phyloP scores from a whole-genome alignment of 2,329 filamentous ascomycete genomes.

The Trichoderma semiorbis region DNA sequence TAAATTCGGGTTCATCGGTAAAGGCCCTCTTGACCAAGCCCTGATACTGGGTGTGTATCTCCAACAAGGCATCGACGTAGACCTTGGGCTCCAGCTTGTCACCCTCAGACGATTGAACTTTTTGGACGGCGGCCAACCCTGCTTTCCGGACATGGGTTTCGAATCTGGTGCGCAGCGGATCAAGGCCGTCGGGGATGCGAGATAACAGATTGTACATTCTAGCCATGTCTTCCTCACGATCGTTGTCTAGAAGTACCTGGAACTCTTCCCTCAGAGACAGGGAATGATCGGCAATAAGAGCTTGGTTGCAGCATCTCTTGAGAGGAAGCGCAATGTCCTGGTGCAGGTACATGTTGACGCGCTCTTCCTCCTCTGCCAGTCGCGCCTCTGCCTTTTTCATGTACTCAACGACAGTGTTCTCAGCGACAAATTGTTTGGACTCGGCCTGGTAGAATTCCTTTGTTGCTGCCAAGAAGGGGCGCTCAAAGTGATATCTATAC shows the following conservation, averaged over 20 bases:
- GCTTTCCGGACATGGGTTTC: conserved; percentile 91
- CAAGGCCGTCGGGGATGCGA: conserved; percentile 84
- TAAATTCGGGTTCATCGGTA: conserved; percentile 93
- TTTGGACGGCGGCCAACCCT: conserved; percentile 82
- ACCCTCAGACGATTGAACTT: conserved; percentile 78
- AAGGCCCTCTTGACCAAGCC: conserved; percentile 89
- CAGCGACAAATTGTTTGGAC: conserved; percentile 88
- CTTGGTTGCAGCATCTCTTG: conserved; percentile 83
- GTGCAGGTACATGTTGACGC: conserved; percentile 87
- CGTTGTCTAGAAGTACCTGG: conserved; percentile 86
- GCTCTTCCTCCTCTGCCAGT: conserved; percentile 88
- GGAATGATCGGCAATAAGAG: conserved; percentile 86
- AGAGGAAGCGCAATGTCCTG: conserved; percentile 80
- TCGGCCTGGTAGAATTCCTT: conserved; percentile 84
- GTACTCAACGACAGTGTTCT: conserved; percentile 97
- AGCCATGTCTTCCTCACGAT: conserved; percentile 91
- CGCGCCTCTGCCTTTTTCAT: conserved; percentile 98
- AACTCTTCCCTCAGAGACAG: conserved; percentile 89
- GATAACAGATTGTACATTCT: conserved; percentile 93
- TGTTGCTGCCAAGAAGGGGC: conserved; percentile 84
- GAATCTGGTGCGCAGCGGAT: conserved; percentile 81
- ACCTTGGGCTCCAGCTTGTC: conserved; percentile 93
- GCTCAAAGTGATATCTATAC: conserved; percentile 89
- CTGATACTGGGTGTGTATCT: conserved; percentile 92
- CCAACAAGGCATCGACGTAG: conserved; percentile 91